Evolutionary conservation across 352 stramenopile genomes (phyloP).

Genomic region (Globisporangium nunn): DNA sequence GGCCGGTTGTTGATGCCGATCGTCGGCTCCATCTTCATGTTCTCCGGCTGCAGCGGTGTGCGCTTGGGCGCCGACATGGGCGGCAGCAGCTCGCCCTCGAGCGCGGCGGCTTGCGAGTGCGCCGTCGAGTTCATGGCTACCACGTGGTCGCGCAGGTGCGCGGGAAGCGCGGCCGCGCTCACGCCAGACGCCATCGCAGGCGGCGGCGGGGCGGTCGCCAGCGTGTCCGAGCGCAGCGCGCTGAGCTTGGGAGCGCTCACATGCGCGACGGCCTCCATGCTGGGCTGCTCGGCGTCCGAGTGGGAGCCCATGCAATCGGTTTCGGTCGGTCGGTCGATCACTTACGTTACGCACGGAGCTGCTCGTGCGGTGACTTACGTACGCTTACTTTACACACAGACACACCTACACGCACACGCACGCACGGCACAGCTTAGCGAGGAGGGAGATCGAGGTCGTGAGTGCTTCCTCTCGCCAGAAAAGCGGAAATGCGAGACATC

Average conservation of each 20-base stretch:
- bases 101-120: conserved; percentile 3
- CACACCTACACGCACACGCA: not conserved
- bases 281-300: not conserved
- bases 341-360: not conserved
- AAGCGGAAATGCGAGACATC: no score
- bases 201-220: not conserved
- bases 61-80: conserved; percentile 56
- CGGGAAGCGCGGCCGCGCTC: conserved; percentile 34
- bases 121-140: conserved; percentile 17
- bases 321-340: not conserved
- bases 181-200: conserved; percentile 1
- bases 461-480: no score
- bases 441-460: no score
- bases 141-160: conserved; percentile 54
- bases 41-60: conserved; percentile 45
- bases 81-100: conserved; percentile 46
- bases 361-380: not conserved
- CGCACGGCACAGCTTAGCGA: no score
- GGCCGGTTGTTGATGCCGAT: conserved; percentile 47
- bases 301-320: not conserved
- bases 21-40: conserved; percentile 63
- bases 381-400: not conserved
- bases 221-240: conserved; percentile 2
- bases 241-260: conserved; percentile 3
- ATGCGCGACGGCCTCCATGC: not conserved